These are phyloP conservation scores for Penicillium sp. DNA, from an alignment of 2,329 filamentous ascomycete genomes.

Conservation along the genomic window DNA sequence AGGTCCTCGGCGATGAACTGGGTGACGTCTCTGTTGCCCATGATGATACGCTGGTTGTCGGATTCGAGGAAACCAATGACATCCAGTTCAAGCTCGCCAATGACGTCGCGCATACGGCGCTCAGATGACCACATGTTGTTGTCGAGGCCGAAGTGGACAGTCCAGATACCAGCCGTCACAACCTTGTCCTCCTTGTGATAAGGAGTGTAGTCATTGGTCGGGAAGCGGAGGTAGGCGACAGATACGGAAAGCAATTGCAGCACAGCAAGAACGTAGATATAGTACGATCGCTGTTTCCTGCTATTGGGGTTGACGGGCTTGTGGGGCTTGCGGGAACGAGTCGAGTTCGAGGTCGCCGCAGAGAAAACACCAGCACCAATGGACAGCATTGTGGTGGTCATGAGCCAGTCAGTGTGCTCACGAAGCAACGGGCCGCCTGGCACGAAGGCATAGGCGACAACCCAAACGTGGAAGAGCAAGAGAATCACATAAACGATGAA, in stretches of 20 bases:
- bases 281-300: slow-evolving; percentile 61
- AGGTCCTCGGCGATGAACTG: slow-evolving; percentile 94
- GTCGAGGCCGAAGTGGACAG: slow-evolving; percentile 94
- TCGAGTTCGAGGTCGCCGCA: slow-evolving; percentile 53
- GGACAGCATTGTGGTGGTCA: slow-evolving; percentile 78
- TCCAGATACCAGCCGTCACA: slow-evolving; percentile 96
- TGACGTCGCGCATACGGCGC: slow-evolving; percentile 83
- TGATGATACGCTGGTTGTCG: slow-evolving; percentile 95
- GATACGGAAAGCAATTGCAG: slow-evolving; percentile 78
- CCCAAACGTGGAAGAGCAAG: slow-evolving; percentile 97
- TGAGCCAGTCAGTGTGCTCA: slow-evolving; percentile 94
- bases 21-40: slow-evolving; percentile 96
- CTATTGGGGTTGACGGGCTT: slow-evolving; percentile 38
- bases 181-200: slow-evolving; percentile 85
- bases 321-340: slow-evolving; percentile 32
- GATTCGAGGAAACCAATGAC: slow-evolving; percentile 92
- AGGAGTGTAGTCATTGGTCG: slow-evolving; percentile 83
- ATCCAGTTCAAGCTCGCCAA: slow-evolving; percentile 94
- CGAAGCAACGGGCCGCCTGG: slow-evolving; percentile 88
- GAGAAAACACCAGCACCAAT: slow-evolving; percentile 84
- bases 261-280: slow-evolving; percentile 67
- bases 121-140: slow-evolving; percentile 99
- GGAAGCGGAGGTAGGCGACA: slow-evolving; percentile 85
- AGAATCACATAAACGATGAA: slow-evolving; percentile 92
- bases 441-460: slow-evolving; percentile 96